Conservation (phyloP, 176 grass and related monocot species). For the Pharus latifolius region DNA sequence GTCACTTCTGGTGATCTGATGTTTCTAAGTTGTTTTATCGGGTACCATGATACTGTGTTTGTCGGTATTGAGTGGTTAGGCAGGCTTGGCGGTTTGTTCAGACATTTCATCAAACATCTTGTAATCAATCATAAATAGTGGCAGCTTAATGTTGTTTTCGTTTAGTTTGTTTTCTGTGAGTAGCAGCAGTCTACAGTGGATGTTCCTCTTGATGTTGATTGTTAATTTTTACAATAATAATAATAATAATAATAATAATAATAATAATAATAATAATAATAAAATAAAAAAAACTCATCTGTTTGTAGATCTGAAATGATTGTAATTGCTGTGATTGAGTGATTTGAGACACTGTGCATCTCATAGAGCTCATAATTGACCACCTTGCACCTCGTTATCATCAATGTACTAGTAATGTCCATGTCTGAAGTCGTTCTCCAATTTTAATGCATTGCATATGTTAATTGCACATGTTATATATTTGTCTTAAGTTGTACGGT, state of each 20-base stretch:
- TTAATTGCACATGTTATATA: not conserved
- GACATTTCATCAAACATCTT: constrained; percentile 5
- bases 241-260: too few species aligned
- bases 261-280: too few species aligned
- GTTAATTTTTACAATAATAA: too few species aligned
- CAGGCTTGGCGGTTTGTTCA: not conserved
- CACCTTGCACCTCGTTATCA: not conserved
- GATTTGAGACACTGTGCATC: not conserved
- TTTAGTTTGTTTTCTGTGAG: too few species aligned
- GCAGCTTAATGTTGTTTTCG: not conserved
- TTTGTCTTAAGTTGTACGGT: not conserved
- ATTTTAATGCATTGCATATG: not conserved
- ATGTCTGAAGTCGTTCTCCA: not conserved
- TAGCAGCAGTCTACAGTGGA: not conserved
- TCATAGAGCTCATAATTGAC: not conserved
- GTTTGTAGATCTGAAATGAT: not conserved
- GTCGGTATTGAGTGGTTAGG: not conserved
- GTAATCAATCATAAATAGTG: not conserved
- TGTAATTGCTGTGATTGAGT: not conserved
- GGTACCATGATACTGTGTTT: not conserved
- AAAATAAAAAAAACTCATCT: too few species aligned
- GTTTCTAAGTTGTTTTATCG: not conserved
- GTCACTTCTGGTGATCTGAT: too few species aligned
- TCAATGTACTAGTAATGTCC: not conserved
- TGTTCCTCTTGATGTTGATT: not conserved